Conservation (phyloP, 2,329 filamentous ascomycete genomes). For the Curvularia lunata region DNA sequence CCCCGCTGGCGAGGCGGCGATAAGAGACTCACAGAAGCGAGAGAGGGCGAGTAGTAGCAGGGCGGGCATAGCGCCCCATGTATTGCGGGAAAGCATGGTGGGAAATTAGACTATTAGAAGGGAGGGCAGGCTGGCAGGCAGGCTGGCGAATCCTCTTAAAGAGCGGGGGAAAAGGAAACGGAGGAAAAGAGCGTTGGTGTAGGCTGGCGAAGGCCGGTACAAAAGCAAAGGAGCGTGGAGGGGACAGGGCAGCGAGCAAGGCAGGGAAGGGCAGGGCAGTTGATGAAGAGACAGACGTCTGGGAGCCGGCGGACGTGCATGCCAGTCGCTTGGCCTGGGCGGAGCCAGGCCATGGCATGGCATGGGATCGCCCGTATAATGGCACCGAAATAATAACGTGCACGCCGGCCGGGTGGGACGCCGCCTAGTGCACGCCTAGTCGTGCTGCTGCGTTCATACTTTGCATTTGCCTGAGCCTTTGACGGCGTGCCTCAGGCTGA, state of each 20-base stretch:
- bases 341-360: neutral
- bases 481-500: no score
- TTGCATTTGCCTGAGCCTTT: no score
- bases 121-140: slow-evolving; percentile 33
- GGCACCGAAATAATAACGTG: slow-evolving; percentile 28
- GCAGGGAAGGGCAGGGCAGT: slow-evolving; percentile 1
- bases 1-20: neutral
- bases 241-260: neutral
- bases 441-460: neutral
- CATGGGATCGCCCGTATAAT: slow-evolving; percentile 16
- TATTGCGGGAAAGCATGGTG: slow-evolving; percentile 27
- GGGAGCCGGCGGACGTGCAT: slow-evolving; percentile 17
- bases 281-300: slow-evolving; percentile 14
- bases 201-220: slow-evolving; percentile 10
- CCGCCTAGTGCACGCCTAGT: no score
- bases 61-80: slow-evolving; percentile 36
- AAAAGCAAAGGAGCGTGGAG: slow-evolving; percentile 14
- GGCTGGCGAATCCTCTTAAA: slow-evolving; percentile 11
- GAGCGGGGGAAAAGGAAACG: slow-evolving; percentile 20
- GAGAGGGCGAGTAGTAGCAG: slow-evolving; percentile 39
- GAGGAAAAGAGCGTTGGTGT: slow-evolving; percentile 22
- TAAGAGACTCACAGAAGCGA: slow-evolving; percentile 37
- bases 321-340: no score
- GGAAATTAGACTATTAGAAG: slow-evolving; percentile 22
- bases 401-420: neutral